These are phyloP conservation scores for Chondrostereum purpureum DNA, from an alignment of 1,284 basidiomycete genomes.

Conservation along the genomic window DNA sequence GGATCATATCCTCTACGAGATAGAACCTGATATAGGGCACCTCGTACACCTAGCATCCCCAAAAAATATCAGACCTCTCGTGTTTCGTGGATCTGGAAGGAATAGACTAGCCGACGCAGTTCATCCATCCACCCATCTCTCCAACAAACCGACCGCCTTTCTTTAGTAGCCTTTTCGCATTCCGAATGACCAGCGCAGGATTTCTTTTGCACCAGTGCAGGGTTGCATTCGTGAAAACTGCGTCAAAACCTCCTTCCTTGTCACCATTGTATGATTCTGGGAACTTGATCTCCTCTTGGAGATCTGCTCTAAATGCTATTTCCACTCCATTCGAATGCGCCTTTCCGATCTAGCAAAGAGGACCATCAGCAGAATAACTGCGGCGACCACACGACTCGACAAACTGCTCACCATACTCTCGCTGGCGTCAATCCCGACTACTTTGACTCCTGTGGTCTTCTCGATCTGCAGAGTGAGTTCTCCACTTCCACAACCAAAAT, in stretches of 20 bases:
- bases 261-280: constrained; percentile 15
- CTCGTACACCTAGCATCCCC: constrained; percentile 45
- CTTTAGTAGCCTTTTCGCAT: constrained; percentile 55
- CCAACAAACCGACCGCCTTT: constrained; percentile 64
- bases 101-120: constrained; percentile 49
- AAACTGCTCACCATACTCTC: constrained; percentile 60
- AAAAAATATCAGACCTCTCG: too few species aligned
- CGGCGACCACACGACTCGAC: constrained; percentile 15
- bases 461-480: constrained; percentile 60
- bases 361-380: background rate
- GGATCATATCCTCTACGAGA: constrained; percentile 54
- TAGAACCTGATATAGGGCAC: constrained; percentile 52
- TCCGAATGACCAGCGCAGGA: constrained; percentile 58
- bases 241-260: constrained; percentile 38
- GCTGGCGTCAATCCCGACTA: constrained; percentile 67
- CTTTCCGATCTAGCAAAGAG: constrained; percentile 46
- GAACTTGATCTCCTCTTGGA: constrained; percentile 37
- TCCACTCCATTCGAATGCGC: constrained; percentile 44
- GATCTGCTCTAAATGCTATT: constrained; percentile 43
- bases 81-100: too few species aligned
- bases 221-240: constrained; percentile 73
- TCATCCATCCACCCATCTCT: constrained; percentile 77
- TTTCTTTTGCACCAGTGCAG: constrained; percentile 82
- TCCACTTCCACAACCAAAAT: constrained; percentile 80
- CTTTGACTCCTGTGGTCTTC: constrained; percentile 39